These are phyloP conservation scores for Stagonosporopsis chrysanthemi DNA, from an alignment of 2,329 filamentous ascomycete species.

Conservation along the genomic window DNA sequence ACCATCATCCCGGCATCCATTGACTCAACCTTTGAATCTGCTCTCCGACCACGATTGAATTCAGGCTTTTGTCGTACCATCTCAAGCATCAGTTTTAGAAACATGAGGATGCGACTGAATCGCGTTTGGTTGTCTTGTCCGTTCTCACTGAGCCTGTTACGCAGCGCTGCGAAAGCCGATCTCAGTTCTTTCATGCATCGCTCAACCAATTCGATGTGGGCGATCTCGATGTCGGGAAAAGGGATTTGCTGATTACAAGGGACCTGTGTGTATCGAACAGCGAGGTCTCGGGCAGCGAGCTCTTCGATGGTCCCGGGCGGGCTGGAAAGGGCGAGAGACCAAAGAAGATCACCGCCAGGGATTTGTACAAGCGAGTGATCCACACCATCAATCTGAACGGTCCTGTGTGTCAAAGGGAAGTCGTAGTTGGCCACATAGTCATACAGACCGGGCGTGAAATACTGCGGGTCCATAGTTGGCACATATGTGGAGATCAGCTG, in stretches of 20 bases:
- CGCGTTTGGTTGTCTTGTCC: conserved; percentile 32
- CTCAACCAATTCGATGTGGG: conserved; percentile 74
- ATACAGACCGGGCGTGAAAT: conserved; percentile 68
- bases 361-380: conserved; percentile 54
- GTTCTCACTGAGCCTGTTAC: conserved; percentile 5
- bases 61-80: conserved; percentile 42
- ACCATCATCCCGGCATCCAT: conserved; percentile 59
- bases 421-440: conserved; percentile 65
- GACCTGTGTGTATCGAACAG: conserved; percentile 73
- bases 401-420: conserved; percentile 31
- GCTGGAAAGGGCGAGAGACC: conserved; percentile 79
- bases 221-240: conserved; percentile 59
- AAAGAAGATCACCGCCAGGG: conserved; percentile 73
- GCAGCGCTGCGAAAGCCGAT: conserved; percentile 29
- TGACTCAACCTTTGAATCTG: conserved; percentile 47
- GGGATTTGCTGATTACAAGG: conserved; percentile 49
- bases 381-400: conserved; percentile 26
- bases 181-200: conserved; percentile 72
- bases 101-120: conserved; percentile 45
- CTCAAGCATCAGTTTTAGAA: conserved; percentile 44
- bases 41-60: conserved; percentile 39
- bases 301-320: conserved; percentile 71
- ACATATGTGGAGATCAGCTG: conserved; percentile 59
- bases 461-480: conserved; percentile 63
- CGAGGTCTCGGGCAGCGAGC: conserved; percentile 73